Evolutionary conservation across 345 rosid species (phyloP).

Genomic region (Citrus inodora): DNA sequence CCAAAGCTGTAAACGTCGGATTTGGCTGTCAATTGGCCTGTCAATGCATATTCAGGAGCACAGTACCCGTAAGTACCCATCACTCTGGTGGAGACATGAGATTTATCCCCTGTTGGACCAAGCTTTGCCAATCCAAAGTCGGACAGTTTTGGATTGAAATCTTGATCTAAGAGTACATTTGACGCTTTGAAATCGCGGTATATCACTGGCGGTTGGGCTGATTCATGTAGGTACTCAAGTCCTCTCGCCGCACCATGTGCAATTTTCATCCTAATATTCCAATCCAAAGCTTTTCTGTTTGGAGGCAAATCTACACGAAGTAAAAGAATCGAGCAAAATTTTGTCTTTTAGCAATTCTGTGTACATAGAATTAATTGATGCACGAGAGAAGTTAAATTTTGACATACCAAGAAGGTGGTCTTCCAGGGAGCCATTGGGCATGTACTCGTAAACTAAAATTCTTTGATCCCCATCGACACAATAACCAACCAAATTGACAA

Average conservation of each 20-base stretch:
- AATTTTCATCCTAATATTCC: constrained; percentile 71
- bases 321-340: not conserved
- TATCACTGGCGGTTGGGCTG: constrained; percentile 70
- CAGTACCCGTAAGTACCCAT: constrained; percentile 91
- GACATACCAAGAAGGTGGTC: constrained; percentile 72
- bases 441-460: constrained; percentile 64
- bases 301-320: constrained; percentile 36
- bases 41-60: constrained; percentile 72
- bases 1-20: constrained; percentile 87
- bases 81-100: constrained; percentile 78
- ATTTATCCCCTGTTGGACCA: constrained; percentile 67
- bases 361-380: not conserved
- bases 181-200: constrained; percentile 82
- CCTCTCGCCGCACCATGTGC: constrained; percentile 80
- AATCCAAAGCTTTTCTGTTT: constrained; percentile 49
- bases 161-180: constrained; percentile 56
- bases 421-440: constrained; percentile 71
- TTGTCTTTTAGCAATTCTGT: not conserved
- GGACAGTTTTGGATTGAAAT: constrained; percentile 68
- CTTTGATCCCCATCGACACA: constrained; percentile 79
- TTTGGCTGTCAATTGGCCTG: constrained; percentile 65
- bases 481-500: constrained; percentile 71
- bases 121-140: constrained; percentile 88
- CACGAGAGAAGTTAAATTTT: no score
- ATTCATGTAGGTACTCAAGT: constrained; percentile 75